Evolutionary conservation across 805 yeast genomes (phyloP).

Genomic region (Hemisphaericaspora nanyangensis): DNA sequence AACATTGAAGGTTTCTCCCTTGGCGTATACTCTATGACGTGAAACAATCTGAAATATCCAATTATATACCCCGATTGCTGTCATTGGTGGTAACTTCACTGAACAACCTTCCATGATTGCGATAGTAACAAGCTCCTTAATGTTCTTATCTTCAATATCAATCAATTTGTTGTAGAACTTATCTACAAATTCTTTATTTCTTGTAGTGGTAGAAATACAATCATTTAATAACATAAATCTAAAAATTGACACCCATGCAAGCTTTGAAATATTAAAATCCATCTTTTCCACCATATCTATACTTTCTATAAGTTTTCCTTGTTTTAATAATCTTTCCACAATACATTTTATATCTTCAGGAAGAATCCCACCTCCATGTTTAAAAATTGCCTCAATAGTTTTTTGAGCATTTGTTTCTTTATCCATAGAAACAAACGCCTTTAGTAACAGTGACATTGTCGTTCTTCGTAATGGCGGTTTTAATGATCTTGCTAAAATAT

Average conservation of each 20-base stretch:
- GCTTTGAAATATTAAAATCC: conserved; percentile 18
- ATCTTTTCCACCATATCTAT: conserved; percentile 18
- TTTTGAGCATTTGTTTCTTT: conserved; percentile 26
- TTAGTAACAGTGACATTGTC: conserved; percentile 30
- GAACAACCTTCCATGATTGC: not conserved
- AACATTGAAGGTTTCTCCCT: not conserved
- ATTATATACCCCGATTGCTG: too few species aligned
- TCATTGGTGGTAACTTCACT: too few species aligned
- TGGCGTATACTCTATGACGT: not conserved
- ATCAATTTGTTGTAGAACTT: not conserved
- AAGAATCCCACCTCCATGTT: conserved; percentile 23
- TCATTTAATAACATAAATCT: conserved; percentile 10
- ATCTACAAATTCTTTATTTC: conserved; percentile 4
- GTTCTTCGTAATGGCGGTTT: conserved; percentile 29
- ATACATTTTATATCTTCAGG: conserved; percentile 25
- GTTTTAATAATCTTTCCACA: conserved; percentile 21
- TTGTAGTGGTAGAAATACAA: too few species aligned
- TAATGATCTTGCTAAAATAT: conserved; percentile 17
- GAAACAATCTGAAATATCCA: too few species aligned
- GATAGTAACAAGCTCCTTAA: not conserved
- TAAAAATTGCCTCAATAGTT: conserved; percentile 25
- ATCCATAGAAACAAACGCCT: conserved; percentile 23
- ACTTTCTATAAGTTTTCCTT: conserved; percentile 21
- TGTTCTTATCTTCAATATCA: not conserved
- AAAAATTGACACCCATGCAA: conserved; percentile 23